Base-by-base conservation (phyloP, 768 basidiomycete genomes). In the Atractiella rhizophila region DNA sequence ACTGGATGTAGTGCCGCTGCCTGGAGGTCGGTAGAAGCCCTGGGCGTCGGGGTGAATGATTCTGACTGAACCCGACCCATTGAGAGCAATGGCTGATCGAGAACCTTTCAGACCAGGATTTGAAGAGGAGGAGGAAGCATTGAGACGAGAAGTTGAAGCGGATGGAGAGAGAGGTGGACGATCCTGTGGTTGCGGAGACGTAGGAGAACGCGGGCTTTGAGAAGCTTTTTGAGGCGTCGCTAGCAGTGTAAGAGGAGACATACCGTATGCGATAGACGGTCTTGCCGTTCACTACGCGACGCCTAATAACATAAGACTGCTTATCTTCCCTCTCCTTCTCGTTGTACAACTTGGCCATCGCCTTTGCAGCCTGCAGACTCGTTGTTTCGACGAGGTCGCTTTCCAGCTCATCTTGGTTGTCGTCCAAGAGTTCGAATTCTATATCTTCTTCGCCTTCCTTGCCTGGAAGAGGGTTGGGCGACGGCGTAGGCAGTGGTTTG, bases 261-360 rank as follows among this genome's bases (percentile, higher is more conserved):
- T 16, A 48, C 49, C 43, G 37, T 37, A 54, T 45, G 10, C 48
- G n/a, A 31, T 51, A 54, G 18, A 54, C 25, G 9, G 39, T 48
- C 40, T 45, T 46, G 16, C 47, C 50, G 0, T 36, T 34, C 28
- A 40, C 30, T 20, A 45, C 39, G 10, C 47, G 15, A 19, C 30
- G 33, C 16, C 28, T 13, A 7, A 54, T 44, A 4, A 34, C 39
- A 35, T 49, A 45, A 33, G 39, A 35, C 37, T 35, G 42, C 20
- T 25, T 30, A 30, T 30, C 29, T 11, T 30, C 29, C 29, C n/a
- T n/a, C n/a, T n/a, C n/a, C n/a, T n/a, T n/a, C n/a, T n/a, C n/a
- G n/a, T n/a, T n/a, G n/a, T n/a, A n/a, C n/a, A n/a, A n/a, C n/a
- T n/a, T n/a, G n/a, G n/a, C n/a, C n/a, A n/a, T n/a, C n/a, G n/a